Base-by-base conservation (phyloP, 169 alveolate genomes). In the Eimeria tenella region DNA sequence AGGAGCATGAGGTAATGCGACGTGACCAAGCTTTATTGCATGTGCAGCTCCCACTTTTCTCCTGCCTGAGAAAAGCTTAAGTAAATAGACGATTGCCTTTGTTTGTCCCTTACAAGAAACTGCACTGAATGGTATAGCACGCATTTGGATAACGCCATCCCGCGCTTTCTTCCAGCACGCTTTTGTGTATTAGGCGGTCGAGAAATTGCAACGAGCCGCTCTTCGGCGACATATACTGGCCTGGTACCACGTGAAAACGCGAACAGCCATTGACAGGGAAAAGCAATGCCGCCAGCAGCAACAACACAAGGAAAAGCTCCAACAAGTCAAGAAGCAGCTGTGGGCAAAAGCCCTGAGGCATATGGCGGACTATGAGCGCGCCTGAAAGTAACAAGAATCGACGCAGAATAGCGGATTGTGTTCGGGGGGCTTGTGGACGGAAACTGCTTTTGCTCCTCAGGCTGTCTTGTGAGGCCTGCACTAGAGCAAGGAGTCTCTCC, bases 331-430 rank as follows among this genome's bases (percentile, higher is more conserved):
- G 31, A 49, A 79, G 52, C 55, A 55, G 21, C 88, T 55, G 6
- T 53, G 71, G 88, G 88, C 87, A 21, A 50, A 52, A 23, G 87
- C 87, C 50, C 70, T 77, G 68, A 15, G 56, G 5, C 53, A 77
- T 63, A 77, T 77, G 19, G 49, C 68, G 65, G 87, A 77, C 3
- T 77, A 49, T 77, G 87, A 77, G 8, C 9, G 70, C 13, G 70
- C 87, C 6, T 52, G 42, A 4, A 8, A 25, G 49, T 4, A 21
- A n/a, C n/a, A n/a, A n/a, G 75, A 15, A 21, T 5, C 52, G 3
- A 21, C 4, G 17, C 42, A n/a, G 25, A 31, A 8, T 4, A 9
- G 5, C 52, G 50, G 3, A 21, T 9, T 19, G 77, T 21, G 1
- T 68, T 31, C 42, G 4, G 0, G 42, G 42, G 42, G 42, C 42